Evolutionary conservation across 2,329 filamentous ascomycete species (phyloP).

Genomic region (Sarocladiaceae sp.): DNA sequence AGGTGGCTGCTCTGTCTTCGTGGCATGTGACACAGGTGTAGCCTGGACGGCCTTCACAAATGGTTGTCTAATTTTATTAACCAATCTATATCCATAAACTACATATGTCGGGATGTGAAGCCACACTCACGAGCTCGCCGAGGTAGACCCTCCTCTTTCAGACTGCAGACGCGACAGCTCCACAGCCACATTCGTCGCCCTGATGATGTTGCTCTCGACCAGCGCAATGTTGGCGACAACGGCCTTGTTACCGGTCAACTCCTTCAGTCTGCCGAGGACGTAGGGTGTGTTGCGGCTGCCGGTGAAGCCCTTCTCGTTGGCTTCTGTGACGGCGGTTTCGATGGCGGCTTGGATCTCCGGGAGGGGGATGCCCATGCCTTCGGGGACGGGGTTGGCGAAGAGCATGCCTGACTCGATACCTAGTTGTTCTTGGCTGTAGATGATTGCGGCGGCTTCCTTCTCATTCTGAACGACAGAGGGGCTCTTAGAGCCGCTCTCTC

Average conservation of each 20-base stretch:
- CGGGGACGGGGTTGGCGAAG: constrained; percentile 85
- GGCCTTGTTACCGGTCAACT: constrained; percentile 68
- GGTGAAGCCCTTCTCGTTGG: constrained; percentile 57
- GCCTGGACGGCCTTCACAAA: neutral
- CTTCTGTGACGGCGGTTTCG: constrained; percentile 62
- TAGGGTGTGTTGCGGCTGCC: constrained; percentile 83
- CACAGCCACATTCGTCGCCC: constrained; percentile 50
- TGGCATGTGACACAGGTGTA: neutral
- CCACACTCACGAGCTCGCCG: constrained; percentile 33
- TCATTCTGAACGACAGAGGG: constrained; percentile 72
- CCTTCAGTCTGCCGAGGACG: constrained; percentile 72
- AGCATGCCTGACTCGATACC: constrained; percentile 73
- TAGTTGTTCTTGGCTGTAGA: constrained; percentile 71
- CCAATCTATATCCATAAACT: constrained; percentile 20
- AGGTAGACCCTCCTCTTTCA: constrained; percentile 21
- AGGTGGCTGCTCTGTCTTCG: constrained; percentile 14
- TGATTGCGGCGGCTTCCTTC: constrained; percentile 82
- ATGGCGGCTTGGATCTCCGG: constrained; percentile 68
- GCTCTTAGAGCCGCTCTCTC: constrained; percentile 79
- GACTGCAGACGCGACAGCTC: constrained; percentile 45
- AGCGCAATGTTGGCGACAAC: constrained; percentile 69
- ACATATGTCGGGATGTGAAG: constrained; percentile 12
- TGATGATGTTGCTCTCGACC: constrained; percentile 48
- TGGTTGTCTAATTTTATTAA: constrained; percentile 26
- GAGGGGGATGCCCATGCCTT: constrained; percentile 64